Percentiles rank a stretch among this genome's conserved stretches.
phyloP scores from a whole-genome alignment of 345 rosid species.

The Anacardium occidentale region DNA sequence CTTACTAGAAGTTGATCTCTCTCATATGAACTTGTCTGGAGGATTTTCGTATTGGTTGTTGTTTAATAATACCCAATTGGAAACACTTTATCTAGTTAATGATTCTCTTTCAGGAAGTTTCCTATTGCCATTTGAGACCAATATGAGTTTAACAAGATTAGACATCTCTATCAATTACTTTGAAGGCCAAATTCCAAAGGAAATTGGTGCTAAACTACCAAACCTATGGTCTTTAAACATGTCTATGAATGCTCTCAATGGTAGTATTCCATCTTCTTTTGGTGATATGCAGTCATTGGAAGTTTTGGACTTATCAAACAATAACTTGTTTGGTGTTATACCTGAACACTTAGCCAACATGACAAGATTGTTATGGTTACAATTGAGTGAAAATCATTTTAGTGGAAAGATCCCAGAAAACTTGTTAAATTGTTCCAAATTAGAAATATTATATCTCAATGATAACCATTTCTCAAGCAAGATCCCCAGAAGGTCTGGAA shows the following conservation, averaged over 20 bases:
- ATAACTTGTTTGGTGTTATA: too few relatives aligned
- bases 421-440: too few relatives aligned
- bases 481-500: too few relatives aligned
- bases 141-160: background rate
- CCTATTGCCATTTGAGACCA: slow-evolving; percentile 9
- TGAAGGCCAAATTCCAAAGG: background rate
- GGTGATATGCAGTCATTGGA: background rate
- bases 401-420: too few relatives aligned
- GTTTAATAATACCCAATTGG: background rate
- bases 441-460: too few relatives aligned
- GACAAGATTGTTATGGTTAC: too few relatives aligned
- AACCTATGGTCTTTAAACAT: background rate
- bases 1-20: background rate
- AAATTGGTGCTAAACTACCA: slow-evolving; percentile 4
- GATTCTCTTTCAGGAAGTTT: slow-evolving; percentile 13
- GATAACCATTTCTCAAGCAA: too few relatives aligned
- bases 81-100: background rate
- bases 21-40: background rate
- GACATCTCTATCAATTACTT: slow-evolving; percentile 20
- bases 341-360: too few relatives aligned
- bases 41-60: background rate
- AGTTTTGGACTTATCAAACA: too few relatives aligned
- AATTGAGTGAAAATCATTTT: too few relatives aligned
- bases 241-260: slow-evolving; percentile 11
- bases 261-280: background rate